Conservation (phyloP, 768 basidiomycete species). For the Zangia roseola region DNA sequence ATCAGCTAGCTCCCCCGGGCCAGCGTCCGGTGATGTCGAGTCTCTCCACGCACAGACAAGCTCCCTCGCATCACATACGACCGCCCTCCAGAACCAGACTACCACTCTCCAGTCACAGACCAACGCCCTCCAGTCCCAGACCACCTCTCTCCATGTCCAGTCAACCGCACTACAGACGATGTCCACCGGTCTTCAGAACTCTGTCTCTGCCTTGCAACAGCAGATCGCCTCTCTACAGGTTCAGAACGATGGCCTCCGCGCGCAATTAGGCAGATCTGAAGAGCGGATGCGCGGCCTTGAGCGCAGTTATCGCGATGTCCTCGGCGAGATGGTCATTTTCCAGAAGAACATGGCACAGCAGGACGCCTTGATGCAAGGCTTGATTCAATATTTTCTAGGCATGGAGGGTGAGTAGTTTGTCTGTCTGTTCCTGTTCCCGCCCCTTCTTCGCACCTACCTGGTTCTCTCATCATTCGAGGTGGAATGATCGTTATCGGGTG, state of each 20-base stretch:
- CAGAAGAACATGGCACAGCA: constrained; percentile 79
- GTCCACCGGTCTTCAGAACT: constrained; percentile 26
- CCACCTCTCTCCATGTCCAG: constrained; percentile 35
- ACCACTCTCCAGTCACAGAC: constrained; percentile 28
- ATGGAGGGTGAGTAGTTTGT: constrained; percentile 53
- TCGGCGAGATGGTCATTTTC: constrained; percentile 70
- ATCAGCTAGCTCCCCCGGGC: constrained; percentile 29
- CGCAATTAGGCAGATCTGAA: constrained; percentile 39
- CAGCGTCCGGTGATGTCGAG: constrained; percentile 24
- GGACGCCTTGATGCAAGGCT: constrained; percentile 77
- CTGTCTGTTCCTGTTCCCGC: constrained; percentile 2
- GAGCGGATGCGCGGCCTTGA: constrained; percentile 58
- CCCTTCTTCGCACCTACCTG: not conserved
- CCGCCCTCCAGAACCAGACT: constrained; percentile 30
- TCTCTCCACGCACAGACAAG: constrained; percentile 29
- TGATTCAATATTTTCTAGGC: constrained; percentile 80
- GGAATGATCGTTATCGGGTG: not conserved
- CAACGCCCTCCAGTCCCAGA: constrained; percentile 28
- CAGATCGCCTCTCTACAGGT: constrained; percentile 27
- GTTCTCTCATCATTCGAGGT: not conserved
- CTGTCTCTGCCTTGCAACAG: constrained; percentile 28
- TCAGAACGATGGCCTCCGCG: constrained; percentile 32
- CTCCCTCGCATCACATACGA: constrained; percentile 30
- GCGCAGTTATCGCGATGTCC: constrained; percentile 63
- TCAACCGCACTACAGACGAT: constrained; percentile 32